These are phyloP conservation scores for Sisymbrium altissimum DNA, from an alignment of 345 rosid species.

Conservation along the genomic window DNA sequence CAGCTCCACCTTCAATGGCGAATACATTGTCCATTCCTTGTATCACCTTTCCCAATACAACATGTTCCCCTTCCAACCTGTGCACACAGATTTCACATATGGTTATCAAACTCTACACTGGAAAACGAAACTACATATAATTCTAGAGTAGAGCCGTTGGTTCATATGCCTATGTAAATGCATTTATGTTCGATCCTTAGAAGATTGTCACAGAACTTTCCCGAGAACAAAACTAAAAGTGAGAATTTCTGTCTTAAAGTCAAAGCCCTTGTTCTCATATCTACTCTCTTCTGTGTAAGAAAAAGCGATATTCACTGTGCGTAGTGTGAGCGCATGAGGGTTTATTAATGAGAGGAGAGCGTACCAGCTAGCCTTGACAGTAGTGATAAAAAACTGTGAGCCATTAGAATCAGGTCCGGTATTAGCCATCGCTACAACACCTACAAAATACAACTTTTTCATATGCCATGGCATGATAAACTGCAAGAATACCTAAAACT, in stretches of 20 bases:
- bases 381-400: slow-evolving; percentile 91
- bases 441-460: slow-evolving; percentile 35
- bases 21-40: slow-evolving; percentile 94
- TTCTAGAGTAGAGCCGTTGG: background rate
- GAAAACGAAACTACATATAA: background rate
- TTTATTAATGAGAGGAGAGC: background rate
- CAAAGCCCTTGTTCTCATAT: background rate
- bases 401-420: slow-evolving; percentile 94
- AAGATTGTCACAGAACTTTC: background rate
- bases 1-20: slow-evolving; percentile 94
- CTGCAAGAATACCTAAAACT: background rate
- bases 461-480: background rate
- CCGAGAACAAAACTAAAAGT: background rate
- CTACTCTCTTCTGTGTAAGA: background rate
- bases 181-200: background rate
- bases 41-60: slow-evolving; percentile 85
- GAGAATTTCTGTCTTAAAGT: background rate
- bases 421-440: slow-evolving; percentile 92
- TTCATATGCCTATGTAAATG: background rate
- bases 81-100: slow-evolving; percentile 3
- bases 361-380: slow-evolving; percentile 95
- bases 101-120: background rate
- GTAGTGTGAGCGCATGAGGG: background rate
- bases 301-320: background rate
- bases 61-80: slow-evolving; percentile 98